Conservation (phyloP, 208 protist species). For the Herpetomonas samuelpessoai region DNA sequence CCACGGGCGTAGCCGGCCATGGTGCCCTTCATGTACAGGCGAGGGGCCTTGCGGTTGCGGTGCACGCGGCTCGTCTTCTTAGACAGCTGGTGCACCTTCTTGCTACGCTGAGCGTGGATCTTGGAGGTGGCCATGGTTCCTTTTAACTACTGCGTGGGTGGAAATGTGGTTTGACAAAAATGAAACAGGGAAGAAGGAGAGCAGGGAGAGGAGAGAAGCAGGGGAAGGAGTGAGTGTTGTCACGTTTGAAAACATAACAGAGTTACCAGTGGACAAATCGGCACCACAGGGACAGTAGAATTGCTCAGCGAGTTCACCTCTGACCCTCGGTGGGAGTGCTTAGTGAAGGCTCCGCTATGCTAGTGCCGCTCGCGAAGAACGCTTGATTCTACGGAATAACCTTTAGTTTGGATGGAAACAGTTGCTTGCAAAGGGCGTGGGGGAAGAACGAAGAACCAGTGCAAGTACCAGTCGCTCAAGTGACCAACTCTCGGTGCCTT, state of each 20-base stretch:
- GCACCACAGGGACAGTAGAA: neutral
- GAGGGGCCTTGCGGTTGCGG: slow-evolving; percentile 81
- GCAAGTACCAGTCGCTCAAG: no score
- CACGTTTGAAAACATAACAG: neutral
- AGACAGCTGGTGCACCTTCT: slow-evolving; percentile 57
- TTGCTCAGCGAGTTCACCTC: no score
- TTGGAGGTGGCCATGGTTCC: slow-evolving; percentile 27
- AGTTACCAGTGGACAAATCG: neutral
- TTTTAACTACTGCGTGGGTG: neutral
- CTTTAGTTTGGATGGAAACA: no score
- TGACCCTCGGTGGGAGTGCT: no score
- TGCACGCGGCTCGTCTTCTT: slow-evolving; percentile 70
- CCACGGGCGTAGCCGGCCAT: slow-evolving; percentile 89
- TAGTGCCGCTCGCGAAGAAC: neutral
- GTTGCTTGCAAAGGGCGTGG: no score
- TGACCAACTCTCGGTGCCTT: no score
- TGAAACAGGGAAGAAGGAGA: neutral
- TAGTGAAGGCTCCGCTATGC: no score
- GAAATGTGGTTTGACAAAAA: no score
- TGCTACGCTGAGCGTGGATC: slow-evolving; percentile 48
- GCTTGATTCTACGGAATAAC: neutral
- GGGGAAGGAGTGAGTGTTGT: neutral
- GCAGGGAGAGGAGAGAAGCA: neutral
- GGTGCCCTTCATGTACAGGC: slow-evolving; percentile 92
- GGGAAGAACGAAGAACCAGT: no score